Base-by-base conservation (phyloP, 2,329 filamentous ascomycete genomes). In the Botrytis sinoallii region DNA sequence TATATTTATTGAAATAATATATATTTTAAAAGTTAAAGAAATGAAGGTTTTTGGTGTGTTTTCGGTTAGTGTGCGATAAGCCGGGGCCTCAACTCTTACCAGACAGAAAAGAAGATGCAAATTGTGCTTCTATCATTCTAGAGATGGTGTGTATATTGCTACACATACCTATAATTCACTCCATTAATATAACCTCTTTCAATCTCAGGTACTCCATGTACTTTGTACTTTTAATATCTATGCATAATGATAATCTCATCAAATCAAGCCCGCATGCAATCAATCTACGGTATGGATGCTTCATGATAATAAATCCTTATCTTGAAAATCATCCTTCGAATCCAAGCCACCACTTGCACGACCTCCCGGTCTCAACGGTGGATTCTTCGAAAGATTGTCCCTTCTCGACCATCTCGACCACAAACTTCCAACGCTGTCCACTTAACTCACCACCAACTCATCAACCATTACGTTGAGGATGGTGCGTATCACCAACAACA, bases 331-430 rank as follows among this genome's bases (percentile, higher is more conserved):
- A 44, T 65, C 61, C 61, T 65, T 44, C 40, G 29, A 67, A 52
- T 67, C 44, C 64, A 67, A 67, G 64, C 64, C 64, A 67, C 32
- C 59, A 38, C 25, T 10, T n/a, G 48, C 48, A n/a, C 48, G 25
- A 40, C 40, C 40, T 42, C 32, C 59, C 59, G 32, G 32, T 61
- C n/a, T 38, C 60, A 29, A 63, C 60, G 18, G 12, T 29, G 20
- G 7, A 42, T 5, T 9, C 60, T 20, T 66, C n/a, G 48, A 18
- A 38, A 38, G 35, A 12, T 22, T 10, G 64, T 18, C 40, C 63
- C n/a, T 22, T 32, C 32, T 60, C 59, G n/a, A 35, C 40, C 63
- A 46, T 46, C 7, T 46, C 63, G 10, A 38, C 20, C 29, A 29
- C 44, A n/a, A 29, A 29, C 61, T 64, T 64, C 40, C 40, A 61